Evolutionary conservation across 2,329 filamentous ascomycete species (phyloP), one percentile per base, ranked within the genome.

Genomic region (Hymenoscyphus scutula): DNA sequence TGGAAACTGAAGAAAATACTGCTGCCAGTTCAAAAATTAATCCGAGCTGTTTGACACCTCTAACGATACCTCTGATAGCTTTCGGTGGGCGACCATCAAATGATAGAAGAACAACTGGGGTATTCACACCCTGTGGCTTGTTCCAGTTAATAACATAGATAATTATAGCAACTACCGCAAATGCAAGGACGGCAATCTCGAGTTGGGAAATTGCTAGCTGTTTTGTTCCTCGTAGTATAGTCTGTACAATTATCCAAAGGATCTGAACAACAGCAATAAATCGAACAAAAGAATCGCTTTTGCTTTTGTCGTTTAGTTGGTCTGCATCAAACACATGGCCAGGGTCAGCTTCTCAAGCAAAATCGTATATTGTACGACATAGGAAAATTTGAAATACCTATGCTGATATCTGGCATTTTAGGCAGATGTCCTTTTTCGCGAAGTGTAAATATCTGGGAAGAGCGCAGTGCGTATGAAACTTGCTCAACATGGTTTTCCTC

Each of bases 291-390:
- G 23, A n/a, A 38, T 69, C 72, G 23, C 74, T 77, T 6, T 73
- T 74, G 0, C 81, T 81, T 64, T 80, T 78, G 1, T 66, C 68
- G 23, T 75, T 76, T 11, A 85, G 76, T 58, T 84, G 81, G 0
- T 78, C 80, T 64, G 84, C 15, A 10, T 1, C 1, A 10, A 32
- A n/a, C n/a, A n/a, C n/a, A n/a, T n/a, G n/a, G n/a, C n/a, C n/a
- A n/a, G n/a, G n/a, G n/a, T n/a, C n/a, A n/a, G n/a, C n/a, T n/a
- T n/a, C n/a, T n/a, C n/a, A n/a, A n/a, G n/a, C n/a, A n/a, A n/a
- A n/a, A n/a, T n/a, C n/a, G n/a, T n/a, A n/a, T n/a, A n/a, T n/a
- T n/a, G n/a, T n/a, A n/a, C n/a, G n/a, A n/a, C n/a, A n/a, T n/a
- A n/a, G n/a, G n/a, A 41, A 5, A 3, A 10, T 1, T 2, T 56